These are phyloP conservation scores for Excoecaria agallocha DNA, from an alignment of 345 rosid genomes.

Conservation along the genomic window DNA sequence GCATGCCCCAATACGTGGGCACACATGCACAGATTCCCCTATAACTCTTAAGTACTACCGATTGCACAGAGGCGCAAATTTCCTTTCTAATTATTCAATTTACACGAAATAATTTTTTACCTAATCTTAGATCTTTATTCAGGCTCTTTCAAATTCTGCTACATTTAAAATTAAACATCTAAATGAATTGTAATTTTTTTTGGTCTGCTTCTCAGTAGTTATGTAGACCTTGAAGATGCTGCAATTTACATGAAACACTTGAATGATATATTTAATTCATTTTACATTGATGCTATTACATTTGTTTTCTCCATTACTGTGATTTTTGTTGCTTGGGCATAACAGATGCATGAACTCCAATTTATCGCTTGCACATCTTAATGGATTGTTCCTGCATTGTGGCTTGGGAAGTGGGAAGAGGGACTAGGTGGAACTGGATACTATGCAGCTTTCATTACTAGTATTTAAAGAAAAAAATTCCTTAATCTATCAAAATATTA, in stretches of 20 bases:
- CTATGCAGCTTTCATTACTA: slow-evolving; percentile 66
- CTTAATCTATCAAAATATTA: background rate
- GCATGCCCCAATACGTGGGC: too few relatives aligned
- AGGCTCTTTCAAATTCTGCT: background rate
- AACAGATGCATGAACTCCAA: slow-evolving; percentile 60
- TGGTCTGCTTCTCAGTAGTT: background rate
- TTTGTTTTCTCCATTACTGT: background rate
- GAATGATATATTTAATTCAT: background rate
- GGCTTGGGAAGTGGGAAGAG: slow-evolving; percentile 76
- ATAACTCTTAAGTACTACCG: too few relatives aligned
- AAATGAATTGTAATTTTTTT: background rate
- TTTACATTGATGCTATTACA: background rate
- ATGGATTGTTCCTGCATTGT: slow-evolving; percentile 81
- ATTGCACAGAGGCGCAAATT: background rate
- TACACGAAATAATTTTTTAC: background rate
- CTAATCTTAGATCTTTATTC: background rate
- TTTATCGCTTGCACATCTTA: slow-evolving; percentile 46
- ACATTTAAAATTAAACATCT: background rate
- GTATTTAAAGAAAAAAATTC: slow-evolving; percentile 27
- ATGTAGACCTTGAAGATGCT: background rate
- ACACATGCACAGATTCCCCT: too few relatives aligned
- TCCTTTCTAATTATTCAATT: background rate
- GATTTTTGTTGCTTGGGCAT: slow-evolving; percentile 4
- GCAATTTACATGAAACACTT: background rate
- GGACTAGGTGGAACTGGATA: slow-evolving; percentile 74